Evolutionary conservation across 352 stramenopile species (phyloP).

Genomic region (Phytophthora lateralis): DNA sequence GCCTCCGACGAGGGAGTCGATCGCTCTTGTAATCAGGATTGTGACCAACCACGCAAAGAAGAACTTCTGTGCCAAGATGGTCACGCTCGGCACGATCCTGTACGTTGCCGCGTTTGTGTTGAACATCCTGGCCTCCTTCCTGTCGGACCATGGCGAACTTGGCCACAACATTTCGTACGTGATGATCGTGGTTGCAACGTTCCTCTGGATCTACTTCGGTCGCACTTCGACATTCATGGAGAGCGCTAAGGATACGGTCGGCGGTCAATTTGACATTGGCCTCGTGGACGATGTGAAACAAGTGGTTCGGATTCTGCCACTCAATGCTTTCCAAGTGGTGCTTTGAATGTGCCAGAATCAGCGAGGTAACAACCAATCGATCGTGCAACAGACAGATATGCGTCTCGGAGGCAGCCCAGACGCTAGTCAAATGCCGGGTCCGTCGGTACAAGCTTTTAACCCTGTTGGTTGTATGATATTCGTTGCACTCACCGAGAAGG

Average conservation of each 20-base stretch:
- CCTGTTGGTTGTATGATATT: constrained; percentile 40
- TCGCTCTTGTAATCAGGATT: constrained; percentile 47
- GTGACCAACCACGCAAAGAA: constrained; percentile 24
- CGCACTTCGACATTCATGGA: constrained; percentile 47
- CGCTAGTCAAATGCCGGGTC: constrained; percentile 48
- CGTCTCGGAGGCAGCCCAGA: constrained; percentile 33
- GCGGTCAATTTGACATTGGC: constrained; percentile 41
- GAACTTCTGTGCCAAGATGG: constrained; percentile 31
- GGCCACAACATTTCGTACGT: constrained; percentile 52
- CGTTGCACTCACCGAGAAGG: constrained; percentile 38
- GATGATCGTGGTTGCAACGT: constrained; percentile 41
- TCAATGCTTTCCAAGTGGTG: constrained; percentile 55
- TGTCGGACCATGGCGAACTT: constrained; percentile 33
- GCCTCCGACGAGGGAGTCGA: constrained; percentile 32
- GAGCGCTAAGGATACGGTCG: constrained; percentile 35
- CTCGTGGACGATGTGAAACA: constrained; percentile 51
- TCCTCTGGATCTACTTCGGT: constrained; percentile 49
- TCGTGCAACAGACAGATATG: constrained; percentile 62
- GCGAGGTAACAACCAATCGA: constrained; percentile 63
- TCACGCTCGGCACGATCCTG: constrained; percentile 35
- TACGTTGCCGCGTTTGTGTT: constrained; percentile 42
- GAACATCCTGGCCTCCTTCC: constrained; percentile 59
- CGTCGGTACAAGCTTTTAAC: constrained; percentile 50
- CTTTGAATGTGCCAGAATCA: constrained; percentile 63
- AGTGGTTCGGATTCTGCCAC: constrained; percentile 49